Conservation (phyloP, 345 rosid species). For the Tarenaya hassleriana region DNA sequence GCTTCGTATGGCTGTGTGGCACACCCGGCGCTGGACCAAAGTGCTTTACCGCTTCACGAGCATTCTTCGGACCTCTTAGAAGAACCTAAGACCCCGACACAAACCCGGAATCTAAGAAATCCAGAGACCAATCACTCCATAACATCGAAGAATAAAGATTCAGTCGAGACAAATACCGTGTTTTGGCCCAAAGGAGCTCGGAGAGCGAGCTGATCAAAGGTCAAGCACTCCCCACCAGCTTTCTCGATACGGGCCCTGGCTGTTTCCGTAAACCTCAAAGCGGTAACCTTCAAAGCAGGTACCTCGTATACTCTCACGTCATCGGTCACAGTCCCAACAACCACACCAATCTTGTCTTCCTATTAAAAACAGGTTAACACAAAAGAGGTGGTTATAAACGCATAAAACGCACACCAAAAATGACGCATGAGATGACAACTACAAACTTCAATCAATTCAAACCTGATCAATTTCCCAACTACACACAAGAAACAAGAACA, state of each 20-base stretch:
- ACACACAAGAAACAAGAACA: too few species aligned
- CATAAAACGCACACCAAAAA: neutral
- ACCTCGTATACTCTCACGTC: constrained; percentile 77
- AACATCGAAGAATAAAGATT: neutral
- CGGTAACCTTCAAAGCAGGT: constrained; percentile 72
- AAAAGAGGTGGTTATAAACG: neutral
- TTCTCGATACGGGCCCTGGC: constrained; percentile 92
- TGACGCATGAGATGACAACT: neutral
- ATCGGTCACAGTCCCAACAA: constrained; percentile 80
- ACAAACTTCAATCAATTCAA: too few species aligned
- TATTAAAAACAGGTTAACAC: neutral
- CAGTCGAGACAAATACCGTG: constrained; percentile 41
- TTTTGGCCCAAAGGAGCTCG: constrained; percentile 92
- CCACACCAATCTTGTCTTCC: constrained; percentile 75
- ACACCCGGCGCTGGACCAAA: constrained; percentile 85
- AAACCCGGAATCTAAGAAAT: constrained; percentile 11
- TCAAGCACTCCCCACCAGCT: constrained; percentile 94
- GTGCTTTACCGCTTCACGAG: constrained; percentile 77
- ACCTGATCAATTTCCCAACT: too few species aligned
- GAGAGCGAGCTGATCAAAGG: constrained; percentile 89
- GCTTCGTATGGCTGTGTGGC: constrained; percentile 77
- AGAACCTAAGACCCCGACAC: constrained; percentile 41
- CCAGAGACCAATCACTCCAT: neutral
- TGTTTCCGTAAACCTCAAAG: constrained; percentile 80
- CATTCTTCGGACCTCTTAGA: constrained; percentile 74